These are phyloP conservation scores for Coniferiporia sulphurascens DNA, from an alignment of 1,284 basidiomycete genomes.

Conservation along the genomic window DNA sequence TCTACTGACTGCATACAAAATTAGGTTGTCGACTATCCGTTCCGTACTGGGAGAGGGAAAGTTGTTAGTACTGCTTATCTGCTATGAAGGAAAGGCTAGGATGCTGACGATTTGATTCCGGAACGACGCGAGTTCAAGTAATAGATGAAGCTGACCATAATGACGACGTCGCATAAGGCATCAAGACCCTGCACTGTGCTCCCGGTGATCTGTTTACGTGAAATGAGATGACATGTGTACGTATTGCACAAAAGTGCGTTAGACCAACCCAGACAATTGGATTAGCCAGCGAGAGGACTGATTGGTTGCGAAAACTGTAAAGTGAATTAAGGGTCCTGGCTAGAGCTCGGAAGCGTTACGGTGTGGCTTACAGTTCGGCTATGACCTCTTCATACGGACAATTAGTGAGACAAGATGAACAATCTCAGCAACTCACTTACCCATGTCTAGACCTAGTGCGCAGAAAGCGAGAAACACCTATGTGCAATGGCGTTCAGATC, in stretches of 20 bases:
- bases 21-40: constrained; percentile 2
- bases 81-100: not conserved
- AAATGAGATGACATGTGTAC: not conserved
- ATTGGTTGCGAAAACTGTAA: not conserved
- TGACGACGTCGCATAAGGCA: constrained; percentile 1
- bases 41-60: not conserved
- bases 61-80: not conserved
- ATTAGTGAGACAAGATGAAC: not conserved
- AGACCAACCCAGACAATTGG: not conserved
- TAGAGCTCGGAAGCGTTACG: not conserved
- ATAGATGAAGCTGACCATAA: constrained; percentile 3
- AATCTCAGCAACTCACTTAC: no score
- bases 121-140: not conserved
- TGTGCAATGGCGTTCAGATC: no score
- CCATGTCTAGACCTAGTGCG: no score
- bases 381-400: not conserved
- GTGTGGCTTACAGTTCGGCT: not conserved
- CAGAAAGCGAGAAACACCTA: no score
- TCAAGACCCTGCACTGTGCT: constrained; percentile 1
- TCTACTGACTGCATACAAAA: constrained; percentile 3
- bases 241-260: not conserved
- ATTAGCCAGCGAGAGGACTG: not conserved
- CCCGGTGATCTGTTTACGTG: not conserved
- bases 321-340: no score
- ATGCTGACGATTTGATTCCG: not conserved